Evolutionary conservation across 805 yeast genomes (phyloP).

Genomic region (Saccharomycopsis sp.): DNA sequence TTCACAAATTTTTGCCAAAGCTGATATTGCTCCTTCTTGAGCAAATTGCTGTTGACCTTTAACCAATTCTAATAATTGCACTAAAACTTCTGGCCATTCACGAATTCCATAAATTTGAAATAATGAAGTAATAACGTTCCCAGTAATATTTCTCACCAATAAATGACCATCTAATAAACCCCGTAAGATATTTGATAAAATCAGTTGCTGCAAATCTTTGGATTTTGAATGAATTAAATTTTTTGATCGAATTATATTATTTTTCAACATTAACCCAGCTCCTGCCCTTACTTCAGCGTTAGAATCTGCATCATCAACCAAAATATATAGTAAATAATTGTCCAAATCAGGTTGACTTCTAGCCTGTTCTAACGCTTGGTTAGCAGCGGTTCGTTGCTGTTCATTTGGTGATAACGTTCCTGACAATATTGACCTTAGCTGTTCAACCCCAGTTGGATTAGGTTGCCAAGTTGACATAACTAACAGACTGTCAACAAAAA

Average conservation of each 20-base stretch:
- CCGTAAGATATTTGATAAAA: conserved; percentile 32
- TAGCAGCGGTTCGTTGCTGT: conserved; percentile 55
- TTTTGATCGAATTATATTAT: conserved; percentile 48
- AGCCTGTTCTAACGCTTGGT: conserved; percentile 65
- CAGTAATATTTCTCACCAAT: conserved; percentile 82
- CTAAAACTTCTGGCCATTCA: conserved; percentile 70
- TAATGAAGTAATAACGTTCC: conserved; percentile 80
- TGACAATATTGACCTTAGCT: conserved; percentile 39
- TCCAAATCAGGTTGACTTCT: conserved; percentile 68
- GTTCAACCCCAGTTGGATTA: conserved; percentile 11
- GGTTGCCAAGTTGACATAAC: conserved; percentile 17
- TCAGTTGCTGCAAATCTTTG: conserved; percentile 29
- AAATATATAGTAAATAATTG: conserved; percentile 67
- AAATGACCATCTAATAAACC: conserved; percentile 47
- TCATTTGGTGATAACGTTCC: conserved; percentile 64
- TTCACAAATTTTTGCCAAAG: conserved; percentile 84
- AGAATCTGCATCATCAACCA: conserved; percentile 46
- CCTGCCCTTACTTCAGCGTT: conserved; percentile 68
- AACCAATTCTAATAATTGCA: conserved; percentile 58
- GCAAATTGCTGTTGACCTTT: conserved; percentile 36
- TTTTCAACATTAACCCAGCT: conserved; percentile 82
- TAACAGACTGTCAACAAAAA: too few species aligned
- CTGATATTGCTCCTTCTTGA: conserved; percentile 73
- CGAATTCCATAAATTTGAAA: conserved; percentile 59
- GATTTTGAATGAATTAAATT: conserved; percentile 24